Conservation (phyloP, 805 yeast species). For the Wickerhamomyces bovis region DNA sequence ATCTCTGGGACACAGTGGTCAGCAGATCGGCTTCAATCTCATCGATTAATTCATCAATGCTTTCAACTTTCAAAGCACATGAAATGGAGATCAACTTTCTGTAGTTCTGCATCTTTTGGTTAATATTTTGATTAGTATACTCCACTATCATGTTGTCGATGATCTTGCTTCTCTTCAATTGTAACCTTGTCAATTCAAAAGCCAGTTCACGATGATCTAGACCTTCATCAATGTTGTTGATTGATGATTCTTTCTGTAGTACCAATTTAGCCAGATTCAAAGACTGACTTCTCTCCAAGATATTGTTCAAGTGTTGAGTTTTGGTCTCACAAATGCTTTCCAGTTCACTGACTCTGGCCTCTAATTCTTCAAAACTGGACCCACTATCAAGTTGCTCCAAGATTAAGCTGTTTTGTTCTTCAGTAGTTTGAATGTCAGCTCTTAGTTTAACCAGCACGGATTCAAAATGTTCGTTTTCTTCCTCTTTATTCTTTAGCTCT, state of each 20-base stretch:
- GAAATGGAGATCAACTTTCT: constrained; percentile 69
- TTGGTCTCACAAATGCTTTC: constrained; percentile 21
- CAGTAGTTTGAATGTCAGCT: constrained; percentile 33
- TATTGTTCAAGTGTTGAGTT: constrained; percentile 31
- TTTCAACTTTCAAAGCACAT: constrained; percentile 74
- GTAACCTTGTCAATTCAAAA: constrained; percentile 45
- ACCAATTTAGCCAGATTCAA: constrained; percentile 52
- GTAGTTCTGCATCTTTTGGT: constrained; percentile 67
- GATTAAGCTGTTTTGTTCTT: constrained; percentile 25
- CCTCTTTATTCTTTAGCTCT: constrained; percentile 48
- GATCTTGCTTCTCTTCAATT: constrained; percentile 40
- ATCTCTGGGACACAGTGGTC: constrained; percentile 12
- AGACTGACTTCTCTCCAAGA: constrained; percentile 63
- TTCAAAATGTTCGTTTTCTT: constrained; percentile 44
- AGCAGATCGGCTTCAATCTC: constrained; percentile 54
- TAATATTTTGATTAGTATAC: constrained; percentile 37
- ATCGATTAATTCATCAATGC: constrained; percentile 72
- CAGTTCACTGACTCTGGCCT: constrained; percentile 9
- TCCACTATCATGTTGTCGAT: constrained; percentile 48
- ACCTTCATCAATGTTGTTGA: constrained; percentile 9
- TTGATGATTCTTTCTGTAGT: constrained; percentile 43
- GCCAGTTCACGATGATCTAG: constrained; percentile 23
- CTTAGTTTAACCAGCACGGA: constrained; percentile 35
- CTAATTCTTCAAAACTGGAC: constrained; percentile 13
- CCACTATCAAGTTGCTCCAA: constrained; percentile 18